Percentiles rank a stretch among this genome's conserved stretches.
phyloP scores from a whole-genome alignment of 2,329 filamentous ascomycete species.

The Aureobasidium sp. region DNA sequence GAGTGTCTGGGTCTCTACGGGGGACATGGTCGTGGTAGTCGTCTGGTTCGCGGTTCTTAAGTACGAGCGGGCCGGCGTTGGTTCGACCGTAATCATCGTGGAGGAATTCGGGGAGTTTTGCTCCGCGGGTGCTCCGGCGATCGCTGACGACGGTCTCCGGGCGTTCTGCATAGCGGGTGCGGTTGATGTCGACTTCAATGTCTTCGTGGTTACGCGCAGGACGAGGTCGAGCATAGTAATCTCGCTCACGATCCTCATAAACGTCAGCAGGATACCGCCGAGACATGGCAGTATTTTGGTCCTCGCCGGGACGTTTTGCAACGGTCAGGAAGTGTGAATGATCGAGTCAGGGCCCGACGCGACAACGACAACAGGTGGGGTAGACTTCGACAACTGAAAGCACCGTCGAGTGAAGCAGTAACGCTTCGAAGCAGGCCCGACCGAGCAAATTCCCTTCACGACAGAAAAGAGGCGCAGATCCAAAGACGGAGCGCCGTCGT shows the following conservation, averaged over 20 bases:
- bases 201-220: constrained; percentile 42
- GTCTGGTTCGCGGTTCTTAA: constrained; percentile 37
- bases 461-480: neutral
- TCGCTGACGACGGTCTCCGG: constrained; percentile 26
- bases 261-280: constrained; percentile 27
- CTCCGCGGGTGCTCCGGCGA: constrained; percentile 33
- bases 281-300: constrained; percentile 14
- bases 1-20: constrained; percentile 10
- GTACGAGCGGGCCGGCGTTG: constrained; percentile 39
- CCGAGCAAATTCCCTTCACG: neutral
- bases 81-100: constrained; percentile 44
- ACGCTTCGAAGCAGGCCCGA: neutral
- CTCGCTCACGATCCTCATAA: constrained; percentile 42
- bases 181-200: constrained; percentile 42
- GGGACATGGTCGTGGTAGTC: constrained; percentile 25
- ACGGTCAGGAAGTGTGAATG: constrained; percentile 3
- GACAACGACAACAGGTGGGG: no score
- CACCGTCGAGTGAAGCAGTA: neutral
- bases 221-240: constrained; percentile 32
- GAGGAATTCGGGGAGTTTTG: constrained; percentile 43
- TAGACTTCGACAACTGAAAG: neutral
- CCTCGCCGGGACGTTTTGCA: constrained; percentile 11
- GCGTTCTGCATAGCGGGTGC: constrained; percentile 24
- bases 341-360: neutral
- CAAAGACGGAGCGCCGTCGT: neutral